A percentile compares a stretch with the other conserved stretches of the same genome.
phyloP scores from a whole-genome alignment of 163 green algal genomes.

The Picocystis sp. region DNA sequence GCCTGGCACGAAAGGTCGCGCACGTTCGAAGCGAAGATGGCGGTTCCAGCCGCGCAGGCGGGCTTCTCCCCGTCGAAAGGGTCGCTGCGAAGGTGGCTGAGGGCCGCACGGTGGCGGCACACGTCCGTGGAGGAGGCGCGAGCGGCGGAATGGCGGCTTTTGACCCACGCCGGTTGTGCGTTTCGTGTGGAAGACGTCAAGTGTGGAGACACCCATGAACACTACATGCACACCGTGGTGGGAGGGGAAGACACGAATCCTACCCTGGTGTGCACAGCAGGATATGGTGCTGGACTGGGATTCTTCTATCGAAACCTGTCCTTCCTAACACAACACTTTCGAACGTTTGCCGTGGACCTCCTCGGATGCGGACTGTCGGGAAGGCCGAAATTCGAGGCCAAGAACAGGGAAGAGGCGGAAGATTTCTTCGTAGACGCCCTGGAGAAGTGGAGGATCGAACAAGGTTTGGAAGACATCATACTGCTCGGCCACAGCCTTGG shows the following conservation, averaged over 20 bases:
- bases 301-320: conserved; percentile 59
- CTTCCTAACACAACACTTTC: conserved; percentile 29
- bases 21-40: too few relatives aligned
- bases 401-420: conserved; percentile 30
- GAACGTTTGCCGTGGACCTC: conserved; percentile 50
- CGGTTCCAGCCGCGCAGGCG: too few relatives aligned
- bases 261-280: conserved; percentile 44
- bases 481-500: conserved; percentile 61
- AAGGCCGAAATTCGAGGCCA: conserved; percentile 39
- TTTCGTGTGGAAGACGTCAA: conserved; percentile 26
- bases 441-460: conserved; percentile 32
- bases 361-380: conserved; percentile 65
- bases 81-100: too few relatives aligned
- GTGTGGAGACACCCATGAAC: conserved; percentile 27
- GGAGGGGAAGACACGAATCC: conserved; percentile 15
- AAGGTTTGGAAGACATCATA: conserved; percentile 41
- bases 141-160: conserved; percentile 25
- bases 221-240: conserved; percentile 53
- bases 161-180: conserved; percentile 20
- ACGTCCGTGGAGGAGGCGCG: conserved; percentile 30
- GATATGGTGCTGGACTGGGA: conserved; percentile 46
- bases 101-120: conserved; percentile 25
- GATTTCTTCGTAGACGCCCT: conserved; percentile 60
- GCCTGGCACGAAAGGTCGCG: too few relatives aligned
- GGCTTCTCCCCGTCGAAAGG: too few relatives aligned